phyloP scores from a whole-genome alignment of 108 stramenopile genomes.

The Nannochloropsis salina region DNA sequence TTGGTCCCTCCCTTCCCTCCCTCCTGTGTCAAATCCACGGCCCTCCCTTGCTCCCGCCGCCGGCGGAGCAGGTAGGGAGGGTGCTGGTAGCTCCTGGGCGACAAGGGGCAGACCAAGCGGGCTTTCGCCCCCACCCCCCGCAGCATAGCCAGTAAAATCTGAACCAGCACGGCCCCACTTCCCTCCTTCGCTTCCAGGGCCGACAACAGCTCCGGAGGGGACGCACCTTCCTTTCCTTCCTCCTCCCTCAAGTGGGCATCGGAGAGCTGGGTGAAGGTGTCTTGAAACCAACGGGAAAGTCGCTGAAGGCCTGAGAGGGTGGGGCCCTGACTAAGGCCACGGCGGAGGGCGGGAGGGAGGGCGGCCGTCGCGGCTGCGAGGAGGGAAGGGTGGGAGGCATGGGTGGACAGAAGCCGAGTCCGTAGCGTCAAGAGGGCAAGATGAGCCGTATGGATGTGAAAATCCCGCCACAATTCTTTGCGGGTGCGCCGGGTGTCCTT shows the following conservation, averaged over 20 bases:
- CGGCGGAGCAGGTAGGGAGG: neutral
- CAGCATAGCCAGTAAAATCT: neutral
- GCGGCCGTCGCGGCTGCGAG: neutral
- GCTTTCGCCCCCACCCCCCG: neutral
- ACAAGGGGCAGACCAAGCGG: neutral
- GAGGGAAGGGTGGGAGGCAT: neutral
- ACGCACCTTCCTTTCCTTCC: neutral
- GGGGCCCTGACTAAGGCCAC: neutral
- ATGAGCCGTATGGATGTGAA: neutral
- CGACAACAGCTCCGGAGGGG: neutral
- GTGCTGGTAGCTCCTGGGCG: neutral
- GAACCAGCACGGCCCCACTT: neutral
- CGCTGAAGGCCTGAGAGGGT: neutral
- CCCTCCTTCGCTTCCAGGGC: neutral
- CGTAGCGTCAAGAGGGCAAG: neutral
- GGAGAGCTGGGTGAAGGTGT: neutral
- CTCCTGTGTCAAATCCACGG: neutral
- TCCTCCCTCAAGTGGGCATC: neutral
- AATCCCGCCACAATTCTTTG: neutral
- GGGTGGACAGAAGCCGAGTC: neutral
- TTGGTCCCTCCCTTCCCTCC: neutral
- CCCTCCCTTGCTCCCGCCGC: neutral
- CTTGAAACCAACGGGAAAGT: neutral
- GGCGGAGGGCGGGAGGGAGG: neutral
- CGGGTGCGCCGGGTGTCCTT: neutral